Base-by-base conservation (phyloP, 257 asterid genomes). In the Penstemon newberryi region DNA sequence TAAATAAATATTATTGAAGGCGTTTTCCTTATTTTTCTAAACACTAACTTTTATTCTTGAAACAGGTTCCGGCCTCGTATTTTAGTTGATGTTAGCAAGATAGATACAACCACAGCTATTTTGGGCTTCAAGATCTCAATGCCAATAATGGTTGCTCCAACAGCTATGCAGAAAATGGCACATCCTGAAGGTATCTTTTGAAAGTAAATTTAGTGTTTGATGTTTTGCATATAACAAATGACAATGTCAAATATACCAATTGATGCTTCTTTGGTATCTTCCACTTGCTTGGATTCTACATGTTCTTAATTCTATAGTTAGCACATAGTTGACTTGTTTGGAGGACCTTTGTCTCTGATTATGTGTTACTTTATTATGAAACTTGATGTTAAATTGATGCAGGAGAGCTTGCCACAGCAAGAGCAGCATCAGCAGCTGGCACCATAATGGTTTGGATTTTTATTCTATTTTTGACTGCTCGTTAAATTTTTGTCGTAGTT, bases 141-240 rank as follows among this genome's bases (percentile, higher is more conserved):
- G 91, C 98, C 96, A 0, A 85, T 91, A 78, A 91, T 91, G 98
- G 79, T 91, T 74, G 96, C 98, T 73, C 98, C 98, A 1, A 89
- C 95, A 4, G 95, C 94, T 41, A 87, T 91, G 95, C 93, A 87
- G 82, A 89, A 87, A 84, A 89, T 89, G 96, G 96, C 98, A 53
- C 95, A 89, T 63, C 95, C 94, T 67, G 88, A 89, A 77, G 96
- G 97, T 91, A 78, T 56, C 18, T 15, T 15, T 15, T 15, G 18
- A 15, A 15, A 15, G 18, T 15, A 15, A 15, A 15, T 15, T 15
- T 15, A 15, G 18, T 7, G 12, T 11, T 8, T 47, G 5, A 6
- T 11, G 12, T 47, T 47, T 47, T 8, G 39, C 4, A 18, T 15
- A 15, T 15, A 15, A 15, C 18, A 15, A 15, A 15, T 15, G 18